Base-by-base conservation (phyloP, 1,284 basidiomycete species). In the Puccinia coronata region DNA sequence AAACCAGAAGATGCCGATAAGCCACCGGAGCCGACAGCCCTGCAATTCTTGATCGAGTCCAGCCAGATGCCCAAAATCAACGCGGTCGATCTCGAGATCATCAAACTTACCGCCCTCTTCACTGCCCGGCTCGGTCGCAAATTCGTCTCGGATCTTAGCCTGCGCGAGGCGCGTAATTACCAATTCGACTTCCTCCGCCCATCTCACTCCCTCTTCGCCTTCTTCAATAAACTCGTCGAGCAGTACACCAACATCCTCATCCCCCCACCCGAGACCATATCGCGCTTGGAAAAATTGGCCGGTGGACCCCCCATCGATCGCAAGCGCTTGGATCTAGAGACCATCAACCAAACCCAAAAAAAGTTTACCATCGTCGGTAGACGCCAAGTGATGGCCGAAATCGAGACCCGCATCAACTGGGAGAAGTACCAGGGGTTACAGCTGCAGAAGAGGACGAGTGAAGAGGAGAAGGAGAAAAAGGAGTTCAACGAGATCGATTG, bases 161-260 rank as follows among this genome's bases (percentile, higher is more conserved):
- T 90, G n/a, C 90, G 92, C 72, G 97, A 99, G 88, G 92, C 92
- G 23, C 91, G 93, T 51, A 99, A 98, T 87, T 97, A 94, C 86
- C 96, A 99, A 85, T 99, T 99, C 85, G 97, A 98, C 86, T 99
- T 99, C 86, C 89, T 99, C 73, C 91, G 94, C 65, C 97, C 96
- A 3, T 93, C 91, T 0, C 96, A 98, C 86, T 98, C 96, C 20
- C 91, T 99, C 47, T 99, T 96, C 85, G 92, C 92, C 74, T 96
- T 94, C 88, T 99, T 98, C 89, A 98, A 99, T 87, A 91, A 93
- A 83, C 91, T 98, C 86, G 95, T 98, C 82, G 95, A 98, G 85
- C 95, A 97, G 86, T 99, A 99, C 87, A 91, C 91, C 77, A 95
- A 93, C 87, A 90, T 99, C 83, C 89, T 99, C 85, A 90, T 94